Evolutionary conservation across 139 green algal genomes (phyloP).

Genomic region (Chlorella sorokiniana): DNA sequence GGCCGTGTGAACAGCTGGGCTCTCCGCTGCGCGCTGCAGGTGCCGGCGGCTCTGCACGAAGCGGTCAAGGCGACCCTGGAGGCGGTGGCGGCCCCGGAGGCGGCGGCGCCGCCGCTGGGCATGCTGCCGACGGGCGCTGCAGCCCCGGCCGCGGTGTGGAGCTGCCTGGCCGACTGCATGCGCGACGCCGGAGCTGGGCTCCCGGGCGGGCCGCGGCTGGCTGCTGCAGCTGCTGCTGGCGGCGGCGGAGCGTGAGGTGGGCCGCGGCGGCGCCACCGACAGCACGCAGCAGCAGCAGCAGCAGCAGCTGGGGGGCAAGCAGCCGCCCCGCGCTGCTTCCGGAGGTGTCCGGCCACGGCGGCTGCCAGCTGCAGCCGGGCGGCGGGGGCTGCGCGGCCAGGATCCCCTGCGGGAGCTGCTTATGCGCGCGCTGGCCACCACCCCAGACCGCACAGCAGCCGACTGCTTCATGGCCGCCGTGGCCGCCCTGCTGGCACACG

Average conservation of each 20-base stretch:
- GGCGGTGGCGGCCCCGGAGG: not conserved
- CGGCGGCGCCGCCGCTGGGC: not conserved
- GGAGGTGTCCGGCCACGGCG: slow-evolving; percentile 3
- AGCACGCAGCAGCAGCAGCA: not conserved
- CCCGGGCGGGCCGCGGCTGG: slow-evolving; percentile 24
- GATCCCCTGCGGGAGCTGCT: slow-evolving; percentile 25
- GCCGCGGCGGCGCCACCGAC: not conserved
- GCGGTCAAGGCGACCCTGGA: slow-evolving; percentile 16
- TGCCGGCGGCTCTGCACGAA: slow-evolving; percentile 23
- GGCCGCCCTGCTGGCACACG: slow-evolving; percentile 6
- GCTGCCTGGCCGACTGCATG: slow-evolving; percentile 30
- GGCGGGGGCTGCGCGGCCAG: slow-evolving; percentile 25
- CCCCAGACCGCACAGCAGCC: slow-evolving; percentile 17
- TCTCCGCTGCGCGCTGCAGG: not conserved
- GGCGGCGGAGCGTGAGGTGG: slow-evolving; percentile 17
- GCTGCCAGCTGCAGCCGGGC: slow-evolving; percentile 28
- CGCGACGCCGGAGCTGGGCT: slow-evolving; percentile 25
- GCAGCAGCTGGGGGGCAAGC: not conserved
- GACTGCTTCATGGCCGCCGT: slow-evolving; percentile 39
- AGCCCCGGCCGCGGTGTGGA: slow-evolving; percentile 19
- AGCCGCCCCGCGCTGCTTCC: slow-evolving; percentile 20
- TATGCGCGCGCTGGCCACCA: slow-evolving; percentile 26
- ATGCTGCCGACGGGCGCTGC: not conserved
- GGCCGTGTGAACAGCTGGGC: not conserved
- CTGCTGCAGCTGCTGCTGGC: slow-evolving; percentile 34